Evolutionary conservation across 2,329 filamentous ascomycete genomes (phyloP).

Genomic region (Graphilbum sp.): DNA sequence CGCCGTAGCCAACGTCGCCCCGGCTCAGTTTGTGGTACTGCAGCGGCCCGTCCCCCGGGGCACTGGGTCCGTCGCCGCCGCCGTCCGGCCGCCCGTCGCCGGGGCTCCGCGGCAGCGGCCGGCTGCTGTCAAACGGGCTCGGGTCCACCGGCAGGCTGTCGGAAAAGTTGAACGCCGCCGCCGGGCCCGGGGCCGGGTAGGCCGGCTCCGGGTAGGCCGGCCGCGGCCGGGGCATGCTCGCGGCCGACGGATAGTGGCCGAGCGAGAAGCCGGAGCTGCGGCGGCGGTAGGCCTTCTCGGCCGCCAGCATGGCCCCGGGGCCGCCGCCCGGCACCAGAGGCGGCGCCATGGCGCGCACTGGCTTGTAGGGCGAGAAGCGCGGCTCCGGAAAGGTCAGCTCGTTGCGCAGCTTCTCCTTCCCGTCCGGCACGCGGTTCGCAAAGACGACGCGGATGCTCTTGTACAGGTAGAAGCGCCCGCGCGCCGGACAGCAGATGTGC

Average conservation of each 20-base stretch:
- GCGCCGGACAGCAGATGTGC: conserved; percentile 77
- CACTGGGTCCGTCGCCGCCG: background rate
- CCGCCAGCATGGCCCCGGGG: conserved; percentile 21
- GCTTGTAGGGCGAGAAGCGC: conserved; percentile 70
- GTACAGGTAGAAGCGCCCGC: conserved; percentile 76
- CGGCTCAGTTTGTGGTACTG: conserved; percentile 53
- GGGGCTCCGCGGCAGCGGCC: too few species aligned
- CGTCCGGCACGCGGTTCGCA: conserved; percentile 88
- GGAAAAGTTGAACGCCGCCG: too few species aligned
- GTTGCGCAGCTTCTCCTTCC: conserved; percentile 80
- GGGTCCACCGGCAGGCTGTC: too few species aligned
- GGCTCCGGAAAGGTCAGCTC: conserved; percentile 84
- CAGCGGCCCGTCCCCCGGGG: conserved; percentile 7
- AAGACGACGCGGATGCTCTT: conserved; percentile 90
- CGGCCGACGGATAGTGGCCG: too few species aligned
- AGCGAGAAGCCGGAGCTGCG: conserved; percentile 44
- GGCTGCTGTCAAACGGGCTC: too few species aligned
- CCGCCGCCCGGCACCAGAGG: conserved; percentile 4
- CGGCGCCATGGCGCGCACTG: conserved; percentile 35
- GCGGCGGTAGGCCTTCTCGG: conserved; percentile 43
- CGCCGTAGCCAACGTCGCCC: conserved; percentile 47
- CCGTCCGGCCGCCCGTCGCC: background rate
- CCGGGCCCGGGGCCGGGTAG: too few species aligned
- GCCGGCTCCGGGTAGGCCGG: too few species aligned
- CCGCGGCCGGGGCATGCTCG: too few species aligned